Base-by-base conservation (phyloP, 345 rosid genomes). In the Ceriops zippeliana region DNA sequence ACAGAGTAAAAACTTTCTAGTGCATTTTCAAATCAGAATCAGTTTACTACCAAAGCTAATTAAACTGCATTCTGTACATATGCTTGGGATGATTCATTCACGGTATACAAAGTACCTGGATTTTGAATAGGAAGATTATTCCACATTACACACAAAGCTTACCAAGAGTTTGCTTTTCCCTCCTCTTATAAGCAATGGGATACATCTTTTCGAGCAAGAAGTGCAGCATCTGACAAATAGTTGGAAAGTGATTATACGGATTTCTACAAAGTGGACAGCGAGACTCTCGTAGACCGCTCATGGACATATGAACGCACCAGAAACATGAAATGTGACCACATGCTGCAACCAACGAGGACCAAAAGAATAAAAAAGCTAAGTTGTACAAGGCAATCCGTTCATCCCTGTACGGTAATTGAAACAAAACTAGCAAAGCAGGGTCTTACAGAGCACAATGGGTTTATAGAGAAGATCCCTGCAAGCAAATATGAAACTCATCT, bases 241-340 rank as follows among this genome's bases (percentile, higher is more conserved):
- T 70, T 3, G 97, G 91, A 58, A 90, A 90, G 77, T 90, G 87
- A 79, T 73, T 63, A 70, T 87, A 93, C 0, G 87, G 82, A 28
- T 80, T 76, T 69, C 96, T 78, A 72, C 96, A 90, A 46, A 93
- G 52, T n/a, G 97, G 92, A 76, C 98, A 93, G 42, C 46, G 76
- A 66, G 96, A 84, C 67, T 83, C 69, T 0, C 60, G 30, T 20
- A 6, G 1, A 20, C 49, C 2, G 62, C 15, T 79, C 98, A 93
- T 93, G 2, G 92, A 89, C 20, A 35, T 67, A 64, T 86, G 82
- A 6, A 89, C 95, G 49, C 98, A 93, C 98, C 97, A 93, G 73
- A 93, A 93, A 83, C 98, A 90, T 62, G 97, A 83, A 24, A 93
- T 47, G 64, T 89, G 97, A 63, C 97, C 98, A 81, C 98, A 93